Conservation (phyloP, 78 protist genomes). For the Dictyostelium brefeldianum region DNA sequence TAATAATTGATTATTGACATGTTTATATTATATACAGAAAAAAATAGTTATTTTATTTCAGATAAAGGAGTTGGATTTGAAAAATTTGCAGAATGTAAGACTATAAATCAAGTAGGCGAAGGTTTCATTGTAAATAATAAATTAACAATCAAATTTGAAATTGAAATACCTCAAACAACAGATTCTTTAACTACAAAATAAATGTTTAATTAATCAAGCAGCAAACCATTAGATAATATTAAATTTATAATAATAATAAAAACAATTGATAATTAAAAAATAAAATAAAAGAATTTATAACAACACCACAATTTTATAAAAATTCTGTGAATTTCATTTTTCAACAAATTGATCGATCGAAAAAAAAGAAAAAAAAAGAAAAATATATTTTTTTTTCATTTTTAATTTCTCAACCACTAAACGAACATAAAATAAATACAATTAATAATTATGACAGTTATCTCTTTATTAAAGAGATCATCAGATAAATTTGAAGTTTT, state of each 20-base stretch:
- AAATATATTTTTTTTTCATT: no score
- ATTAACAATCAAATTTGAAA: conserved; percentile 6
- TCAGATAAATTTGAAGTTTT: no score
- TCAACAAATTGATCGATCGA: background rate
- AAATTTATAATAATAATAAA: background rate
- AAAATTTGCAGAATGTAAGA: conserved; percentile 2
- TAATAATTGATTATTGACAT: background rate
- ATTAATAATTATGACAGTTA: no score
- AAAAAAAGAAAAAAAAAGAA: no score
- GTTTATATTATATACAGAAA: background rate
- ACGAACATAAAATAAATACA: no score
- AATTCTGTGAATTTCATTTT: no score
- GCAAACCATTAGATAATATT: no score
- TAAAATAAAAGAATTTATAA: background rate
- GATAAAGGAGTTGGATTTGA: conserved; percentile 11
- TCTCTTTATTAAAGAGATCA: no score
- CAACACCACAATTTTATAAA: no score
- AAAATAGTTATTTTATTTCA: background rate
- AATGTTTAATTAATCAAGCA: background rate
- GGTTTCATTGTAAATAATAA: background rate
- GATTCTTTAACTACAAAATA: conserved; percentile 10
- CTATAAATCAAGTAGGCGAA: background rate
- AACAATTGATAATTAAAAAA: background rate
- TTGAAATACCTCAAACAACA: conserved; percentile 10
- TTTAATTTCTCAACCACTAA: no score